Evolutionary conservation across 2,329 filamentous ascomycete genomes (phyloP), one percentile per base, ranked within the genome.

Genomic region (Neofusicoccum laricinum): DNA sequence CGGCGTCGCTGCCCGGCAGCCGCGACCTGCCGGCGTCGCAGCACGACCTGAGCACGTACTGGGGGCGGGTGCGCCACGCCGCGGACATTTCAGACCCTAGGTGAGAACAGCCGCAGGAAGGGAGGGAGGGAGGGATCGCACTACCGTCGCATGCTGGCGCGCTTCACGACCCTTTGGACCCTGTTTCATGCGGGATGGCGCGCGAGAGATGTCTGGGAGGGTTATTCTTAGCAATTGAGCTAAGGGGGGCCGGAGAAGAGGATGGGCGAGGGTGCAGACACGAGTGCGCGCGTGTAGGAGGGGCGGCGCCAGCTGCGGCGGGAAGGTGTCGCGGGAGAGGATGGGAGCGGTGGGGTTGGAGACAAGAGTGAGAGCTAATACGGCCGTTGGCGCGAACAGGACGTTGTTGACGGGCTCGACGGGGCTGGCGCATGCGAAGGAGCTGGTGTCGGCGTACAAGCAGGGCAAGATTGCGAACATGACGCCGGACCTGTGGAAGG

Each of bases 31-130:
- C 95, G 67, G 87, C 88, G 64, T 99, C 95, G 63, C 92, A 93
- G 78, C 94, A 96, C 85, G 92, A 99, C 76, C 84, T 99, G 73
- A 87, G 80, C 75, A 97, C 93, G 51, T 99, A 99, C 81, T 95
- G 91, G 91, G 95, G 95, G 69, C 89, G 95, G 65, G 95, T 98
- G 73, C 87, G 86, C 80, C 94, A 99, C 81, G 89, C 93, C 17
- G 90, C 91, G 66, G 89, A 93, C 72, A 88, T 99, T 72, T 90
- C 93, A 75, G 95, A 99, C 83, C 95, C 95, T 70, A 95, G 93
- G 94, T 98, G 84, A 88, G 91, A 72, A 64, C 65, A 72, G 67
- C 67, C n/a, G n/a, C n/a, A n/a, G n/a, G n/a, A 68, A 68, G 1
- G 25, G 7, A 30, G 7, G 25, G 25, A 6, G 7, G 25, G 25